Percentiles rank a stretch among this genome's conserved stretches.
Conservation (phyloP, 306 rosid genomes). For the Chamaecrista fasciculata region DNA sequence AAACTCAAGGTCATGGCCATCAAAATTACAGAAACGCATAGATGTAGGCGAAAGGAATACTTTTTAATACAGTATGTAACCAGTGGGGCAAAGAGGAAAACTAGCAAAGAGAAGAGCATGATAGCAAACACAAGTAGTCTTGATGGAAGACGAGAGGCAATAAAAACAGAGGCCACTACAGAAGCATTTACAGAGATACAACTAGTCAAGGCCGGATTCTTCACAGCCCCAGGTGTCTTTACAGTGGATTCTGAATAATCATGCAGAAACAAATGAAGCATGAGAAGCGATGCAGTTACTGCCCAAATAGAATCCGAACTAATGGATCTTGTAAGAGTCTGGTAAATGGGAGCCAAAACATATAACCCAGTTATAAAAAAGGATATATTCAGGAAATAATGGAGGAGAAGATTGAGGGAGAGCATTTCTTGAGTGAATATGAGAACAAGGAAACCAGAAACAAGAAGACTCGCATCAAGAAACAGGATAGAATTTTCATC, state of each 20-base stretch:
- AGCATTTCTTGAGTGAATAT: slow-evolving; percentile 79
- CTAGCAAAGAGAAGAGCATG: slow-evolving; percentile 82
- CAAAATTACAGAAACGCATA: slow-evolving; percentile 64
- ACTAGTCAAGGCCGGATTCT: slow-evolving; percentile 71
- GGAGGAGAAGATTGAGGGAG: slow-evolving; percentile 62
- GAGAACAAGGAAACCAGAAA: slow-evolving; percentile 66
- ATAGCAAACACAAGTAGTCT: slow-evolving; percentile 77
- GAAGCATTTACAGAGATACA: slow-evolving; percentile 90
- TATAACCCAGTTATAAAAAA: slow-evolving; percentile 71
- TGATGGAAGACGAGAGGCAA: slow-evolving; percentile 86
- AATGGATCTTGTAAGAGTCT: slow-evolving; percentile 88
- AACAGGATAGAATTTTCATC: slow-evolving; percentile 65
- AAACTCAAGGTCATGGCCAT: slow-evolving; percentile 54
- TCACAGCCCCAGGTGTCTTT: slow-evolving; percentile 52
- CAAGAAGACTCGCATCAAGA: slow-evolving; percentile 73
- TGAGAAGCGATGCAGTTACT: slow-evolving; percentile 58
- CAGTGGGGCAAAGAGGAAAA: slow-evolving; percentile 89
- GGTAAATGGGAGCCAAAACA: slow-evolving; percentile 86
- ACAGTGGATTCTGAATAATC: slow-evolving; percentile 89
- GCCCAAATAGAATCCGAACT: slow-evolving; percentile 93
- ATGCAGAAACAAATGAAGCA: slow-evolving; percentile 84
- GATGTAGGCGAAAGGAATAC: slow-evolving; percentile 64
- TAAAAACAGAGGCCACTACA: slow-evolving; percentile 80
- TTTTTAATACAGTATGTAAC: slow-evolving; percentile 74
- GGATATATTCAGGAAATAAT: slow-evolving; percentile 65